A percentile compares a stretch with the other conserved stretches of the same genome.
Conservation (phyloP, 1,284 basidiomycete species). For the Rhodotorula sp. region DNA sequence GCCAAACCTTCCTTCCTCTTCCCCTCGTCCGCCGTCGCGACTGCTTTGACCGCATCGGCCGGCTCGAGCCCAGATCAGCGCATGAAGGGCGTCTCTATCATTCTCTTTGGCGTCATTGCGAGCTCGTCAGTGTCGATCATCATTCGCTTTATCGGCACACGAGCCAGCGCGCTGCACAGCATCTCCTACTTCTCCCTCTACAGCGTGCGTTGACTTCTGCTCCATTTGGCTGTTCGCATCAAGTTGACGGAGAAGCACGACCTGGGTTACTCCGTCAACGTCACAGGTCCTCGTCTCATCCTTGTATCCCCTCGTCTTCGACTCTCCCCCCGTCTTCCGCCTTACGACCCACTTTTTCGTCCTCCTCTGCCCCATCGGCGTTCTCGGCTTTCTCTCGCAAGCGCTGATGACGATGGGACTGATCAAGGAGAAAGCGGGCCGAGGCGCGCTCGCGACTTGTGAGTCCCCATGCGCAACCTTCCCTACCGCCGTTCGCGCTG, state of each 20-base stretch:
- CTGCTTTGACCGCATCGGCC: neutral
- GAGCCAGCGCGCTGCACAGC: conserved; percentile 42
- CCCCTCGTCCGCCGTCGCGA: neutral
- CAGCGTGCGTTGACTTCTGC: neutral
- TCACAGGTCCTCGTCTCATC: conserved; percentile 25
- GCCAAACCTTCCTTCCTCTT: conserved; percentile 44
- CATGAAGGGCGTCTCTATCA: conserved; percentile 37
- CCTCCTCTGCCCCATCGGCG: conserved; percentile 38
- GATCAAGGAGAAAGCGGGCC: conserved; percentile 32
- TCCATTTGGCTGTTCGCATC: neutral
- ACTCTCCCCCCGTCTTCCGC: conserved; percentile 35
- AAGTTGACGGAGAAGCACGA: neutral
- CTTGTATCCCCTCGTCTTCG: conserved; percentile 36
- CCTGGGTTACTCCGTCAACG: too few species aligned
- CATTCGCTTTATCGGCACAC: conserved; percentile 47
- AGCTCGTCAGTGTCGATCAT: conserved; percentile 46
- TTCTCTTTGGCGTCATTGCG: conserved; percentile 45
- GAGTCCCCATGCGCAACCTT: conserved; percentile 3
- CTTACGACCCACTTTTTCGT: conserved; percentile 36
- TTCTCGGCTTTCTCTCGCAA: conserved; percentile 42
- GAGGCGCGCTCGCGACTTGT: conserved; percentile 36
- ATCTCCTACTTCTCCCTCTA: conserved; percentile 42
- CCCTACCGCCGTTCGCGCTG: neutral
- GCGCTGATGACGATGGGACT: conserved; percentile 36
- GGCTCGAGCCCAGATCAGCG: conserved; percentile 27